Base-by-base conservation (phyloP, 371 early-diverging fungal species). In the Circinella umbellata region DNA sequence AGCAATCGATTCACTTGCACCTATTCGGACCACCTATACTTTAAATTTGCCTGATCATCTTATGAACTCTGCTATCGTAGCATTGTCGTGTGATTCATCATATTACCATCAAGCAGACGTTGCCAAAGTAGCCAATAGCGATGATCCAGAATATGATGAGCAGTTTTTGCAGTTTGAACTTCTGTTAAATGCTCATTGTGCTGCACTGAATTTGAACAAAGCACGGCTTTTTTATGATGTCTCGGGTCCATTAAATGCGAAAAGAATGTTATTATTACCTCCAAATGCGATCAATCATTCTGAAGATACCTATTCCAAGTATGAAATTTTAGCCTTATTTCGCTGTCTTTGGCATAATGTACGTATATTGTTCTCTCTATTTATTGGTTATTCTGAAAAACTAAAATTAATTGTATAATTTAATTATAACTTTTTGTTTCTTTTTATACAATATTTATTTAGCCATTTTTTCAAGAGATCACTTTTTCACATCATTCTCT, bases 121-220 rank as follows among this genome's bases (percentile, higher is more conserved):
- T n/a, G 34, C 27, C 49, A 27, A 63, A 20, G 17, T 11, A 9
- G 48, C 63, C 57, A 18, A 57, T 10, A 18, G 4, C 4, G 34
- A 57, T 34, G 57, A 57, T 57, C 57, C 57, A 10, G 55, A 57
- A 3, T 54, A 38, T 46, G 68, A 67, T 61, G 68, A 46, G 10
- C 67, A 66, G 27, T 48, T 63, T 7, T 17, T 57, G 39, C 69
- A 64, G 15, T 71, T 71, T 36, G 70, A 72, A 64, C 57, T 70
- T 2, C 64, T 75, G 0, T 38, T 83, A 9, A 73, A 76, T 39
- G 80, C 83, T 0, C 78, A 79, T 61, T 75, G 79, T 39, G 83
- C 83, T 4, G 73, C 83, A 3, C 71, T 83, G 61, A 80, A 80
- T 55, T 47, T 83, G 60, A 80, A 83, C 73, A 80, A 80, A 36